phyloP scores from a whole-genome alignment of 768 basidiomycete species.

The Rhizopogon vesiculosus region DNA sequence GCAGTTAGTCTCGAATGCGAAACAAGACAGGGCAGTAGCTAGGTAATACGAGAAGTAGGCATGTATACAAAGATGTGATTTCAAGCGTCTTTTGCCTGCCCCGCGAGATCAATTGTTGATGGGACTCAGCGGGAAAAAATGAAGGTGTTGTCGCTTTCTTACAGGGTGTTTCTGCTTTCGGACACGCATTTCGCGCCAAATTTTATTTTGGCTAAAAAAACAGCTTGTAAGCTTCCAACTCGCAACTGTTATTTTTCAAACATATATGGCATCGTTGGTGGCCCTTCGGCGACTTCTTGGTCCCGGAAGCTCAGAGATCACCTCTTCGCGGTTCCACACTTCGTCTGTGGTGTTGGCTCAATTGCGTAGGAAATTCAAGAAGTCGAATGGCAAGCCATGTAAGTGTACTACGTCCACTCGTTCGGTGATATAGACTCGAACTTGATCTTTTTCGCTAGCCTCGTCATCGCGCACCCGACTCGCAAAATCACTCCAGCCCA shows the following conservation, averaged over 20 bases:
- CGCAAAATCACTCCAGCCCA: constrained; percentile 22
- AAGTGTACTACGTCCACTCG: background rate
- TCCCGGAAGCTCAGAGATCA: background rate
- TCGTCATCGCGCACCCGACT: constrained; percentile 11
- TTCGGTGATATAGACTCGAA: background rate
- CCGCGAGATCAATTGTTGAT: too few species aligned
- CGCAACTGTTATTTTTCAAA: background rate
- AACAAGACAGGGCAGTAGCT: too few species aligned
- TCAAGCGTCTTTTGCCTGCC: too few species aligned
- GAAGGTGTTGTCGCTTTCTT: background rate
- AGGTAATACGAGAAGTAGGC: too few species aligned
- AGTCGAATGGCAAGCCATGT: background rate
- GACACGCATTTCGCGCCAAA: background rate
- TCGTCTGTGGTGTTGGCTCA: background rate
- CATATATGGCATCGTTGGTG: background rate
- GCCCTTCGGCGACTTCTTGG: background rate
- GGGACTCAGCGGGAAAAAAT: too few species aligned
- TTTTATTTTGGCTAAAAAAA: background rate
- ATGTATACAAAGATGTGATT: too few species aligned
- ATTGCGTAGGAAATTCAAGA: background rate
- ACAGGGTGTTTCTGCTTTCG: background rate
- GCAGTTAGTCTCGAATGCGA: too few species aligned
- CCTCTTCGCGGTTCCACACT: background rate
- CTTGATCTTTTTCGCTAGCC: background rate
- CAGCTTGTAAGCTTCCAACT: background rate